Conservation (phyloP, 805 yeast genomes). For the Ogataea chonburiensis region DNA sequence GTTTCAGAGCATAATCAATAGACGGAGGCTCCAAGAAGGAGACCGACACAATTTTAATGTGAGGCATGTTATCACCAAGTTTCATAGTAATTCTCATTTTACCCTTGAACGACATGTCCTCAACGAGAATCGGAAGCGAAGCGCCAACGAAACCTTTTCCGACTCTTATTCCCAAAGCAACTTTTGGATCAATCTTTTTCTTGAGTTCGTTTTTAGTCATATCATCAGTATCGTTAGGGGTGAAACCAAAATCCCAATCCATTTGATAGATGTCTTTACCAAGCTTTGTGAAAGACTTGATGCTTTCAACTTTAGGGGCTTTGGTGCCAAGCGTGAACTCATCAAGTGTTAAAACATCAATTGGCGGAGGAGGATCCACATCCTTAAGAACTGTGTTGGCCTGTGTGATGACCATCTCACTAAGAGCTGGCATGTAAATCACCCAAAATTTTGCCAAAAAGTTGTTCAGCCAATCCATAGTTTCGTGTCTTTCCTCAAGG, state of each 20-base stretch:
- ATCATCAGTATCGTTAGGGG: conserved; percentile 80
- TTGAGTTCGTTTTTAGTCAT: conserved; percentile 76
- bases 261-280: conserved; percentile 70
- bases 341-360: conserved; percentile 68
- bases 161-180: conserved; percentile 74
- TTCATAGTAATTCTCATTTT: conserved; percentile 62
- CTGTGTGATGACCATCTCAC: conserved; percentile 67
- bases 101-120: conserved; percentile 76
- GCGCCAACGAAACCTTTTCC: conserved; percentile 82
- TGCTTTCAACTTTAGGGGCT: conserved; percentile 71
- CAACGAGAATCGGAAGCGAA: conserved; percentile 73
- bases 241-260: conserved; percentile 81
- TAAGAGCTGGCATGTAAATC: conserved; percentile 81
- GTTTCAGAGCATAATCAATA: conserved; percentile 77
- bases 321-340: conserved; percentile 80
- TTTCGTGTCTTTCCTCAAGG: conserved; percentile 61
- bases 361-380: conserved; percentile 80
- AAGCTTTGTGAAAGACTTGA: conserved; percentile 69
- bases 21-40: conserved; percentile 76
- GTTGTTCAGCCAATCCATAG: conserved; percentile 79
- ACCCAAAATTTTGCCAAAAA: conserved; percentile 83
- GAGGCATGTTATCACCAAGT: conserved; percentile 70
- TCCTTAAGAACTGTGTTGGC: conserved; percentile 69
- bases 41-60: conserved; percentile 66
- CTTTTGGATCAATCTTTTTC: conserved; percentile 74